phyloP scores from a whole-genome alignment of 2,329 filamentous ascomycete genomes.

The Spiromastix sp. region DNA sequence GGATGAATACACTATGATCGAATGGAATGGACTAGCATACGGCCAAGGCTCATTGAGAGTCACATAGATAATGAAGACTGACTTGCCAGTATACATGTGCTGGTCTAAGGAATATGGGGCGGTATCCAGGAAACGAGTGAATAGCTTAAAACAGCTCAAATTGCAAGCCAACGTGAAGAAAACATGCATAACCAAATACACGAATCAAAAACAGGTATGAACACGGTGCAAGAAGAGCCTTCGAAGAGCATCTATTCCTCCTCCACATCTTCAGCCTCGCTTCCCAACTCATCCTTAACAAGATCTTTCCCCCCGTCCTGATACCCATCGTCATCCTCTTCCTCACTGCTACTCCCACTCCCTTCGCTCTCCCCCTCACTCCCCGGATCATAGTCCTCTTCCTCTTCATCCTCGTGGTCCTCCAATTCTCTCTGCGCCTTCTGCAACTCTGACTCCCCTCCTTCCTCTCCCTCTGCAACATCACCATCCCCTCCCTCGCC shows the following conservation, averaged over 20 bases:
- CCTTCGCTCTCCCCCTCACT: conserved; percentile 39
- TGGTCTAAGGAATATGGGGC: too few relatives aligned
- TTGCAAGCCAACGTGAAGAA: too few relatives aligned
- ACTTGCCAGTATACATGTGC: too few relatives aligned
- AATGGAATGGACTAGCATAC: too few relatives aligned
- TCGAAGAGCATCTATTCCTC: conserved; percentile 14
- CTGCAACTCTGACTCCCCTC: conserved; percentile 48
- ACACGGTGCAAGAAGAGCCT: background rate
- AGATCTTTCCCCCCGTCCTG: conserved; percentile 24
- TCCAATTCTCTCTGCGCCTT: conserved; percentile 47
- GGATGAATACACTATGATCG: too few relatives aligned
- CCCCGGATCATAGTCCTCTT: conserved; percentile 43
- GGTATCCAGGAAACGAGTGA: too few relatives aligned
- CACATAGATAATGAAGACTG: too few relatives aligned
- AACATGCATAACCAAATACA: too few relatives aligned
- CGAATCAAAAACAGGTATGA: too few relatives aligned
- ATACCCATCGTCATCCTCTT: conserved; percentile 25
- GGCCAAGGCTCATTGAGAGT: too few relatives aligned
- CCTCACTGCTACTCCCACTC: conserved; percentile 34
- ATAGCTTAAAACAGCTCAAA: too few relatives aligned
- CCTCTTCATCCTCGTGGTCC: conserved; percentile 37
- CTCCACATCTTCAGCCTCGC: conserved; percentile 33
- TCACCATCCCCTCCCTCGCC: conserved; percentile 9
- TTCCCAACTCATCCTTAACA: conserved; percentile 33
- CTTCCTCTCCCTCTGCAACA: conserved; percentile 22